These are phyloP conservation scores for Ceratonia siliqua DNA, from an alignment of 306 rosid species.

Conservation along the genomic window DNA sequence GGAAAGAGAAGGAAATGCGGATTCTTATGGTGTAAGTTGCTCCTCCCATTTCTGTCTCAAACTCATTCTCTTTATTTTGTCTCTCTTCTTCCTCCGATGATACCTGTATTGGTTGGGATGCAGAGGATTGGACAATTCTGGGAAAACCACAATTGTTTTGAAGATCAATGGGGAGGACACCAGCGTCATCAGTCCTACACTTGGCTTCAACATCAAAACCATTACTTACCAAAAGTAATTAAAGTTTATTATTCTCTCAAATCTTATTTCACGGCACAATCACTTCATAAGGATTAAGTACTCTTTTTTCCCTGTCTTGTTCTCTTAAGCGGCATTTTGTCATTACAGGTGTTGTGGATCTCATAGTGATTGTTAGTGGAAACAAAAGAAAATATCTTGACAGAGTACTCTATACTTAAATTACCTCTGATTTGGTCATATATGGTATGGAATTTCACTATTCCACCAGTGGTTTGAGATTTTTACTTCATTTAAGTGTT, in stretches of 20 bases:
- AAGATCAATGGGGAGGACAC: conserved; percentile 95
- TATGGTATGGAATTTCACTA: background rate
- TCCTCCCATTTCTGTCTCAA: background rate
- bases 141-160: conserved; percentile 87
- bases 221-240: conserved; percentile 78
- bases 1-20: conserved; percentile 92
- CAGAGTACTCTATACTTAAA: background rate
- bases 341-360: background rate
- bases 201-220: conserved; percentile 97
- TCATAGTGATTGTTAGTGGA: background rate
- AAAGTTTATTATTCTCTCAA: background rate
- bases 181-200: conserved; percentile 91
- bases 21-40: conserved; percentile 86
- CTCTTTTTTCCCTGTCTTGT: background rate
- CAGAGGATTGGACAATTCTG: conserved; percentile 95
- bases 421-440: background rate
- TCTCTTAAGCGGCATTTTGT: background rate
- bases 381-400: background rate
- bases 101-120: conserved; percentile 10
- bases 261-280: background rate
- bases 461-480: background rate
- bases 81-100: background rate
- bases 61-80: background rate
- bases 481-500: background rate
- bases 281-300: background rate